Evolutionary conservation across 805 yeast genomes (phyloP).

Genomic region (Teunomyces cretensis): DNA sequence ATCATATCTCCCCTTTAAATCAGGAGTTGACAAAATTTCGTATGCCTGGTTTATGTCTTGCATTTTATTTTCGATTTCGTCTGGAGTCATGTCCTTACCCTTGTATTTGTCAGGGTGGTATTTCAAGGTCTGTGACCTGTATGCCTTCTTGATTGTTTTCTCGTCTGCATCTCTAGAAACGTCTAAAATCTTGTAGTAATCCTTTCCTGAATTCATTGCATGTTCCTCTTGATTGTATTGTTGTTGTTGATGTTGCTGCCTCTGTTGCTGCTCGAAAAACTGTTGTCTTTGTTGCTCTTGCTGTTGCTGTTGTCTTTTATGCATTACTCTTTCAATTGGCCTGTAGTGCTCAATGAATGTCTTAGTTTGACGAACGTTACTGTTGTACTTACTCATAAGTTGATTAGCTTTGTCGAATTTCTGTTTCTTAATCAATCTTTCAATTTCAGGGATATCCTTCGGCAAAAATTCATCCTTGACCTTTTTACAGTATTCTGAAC

Average conservation of each 20-base stretch:
- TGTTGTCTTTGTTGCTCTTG: constrained; percentile 43
- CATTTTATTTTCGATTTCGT: constrained; percentile 78
- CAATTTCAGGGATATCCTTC: constrained; percentile 34
- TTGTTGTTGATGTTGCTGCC: constrained; percentile 45
- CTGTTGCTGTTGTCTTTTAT: constrained; percentile 34
- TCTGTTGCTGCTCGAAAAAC: constrained; percentile 39
- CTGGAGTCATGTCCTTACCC: constrained; percentile 60
- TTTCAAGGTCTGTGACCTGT: constrained; percentile 72
- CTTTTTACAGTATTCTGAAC: constrained; percentile 24
- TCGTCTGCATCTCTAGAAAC: constrained; percentile 66
- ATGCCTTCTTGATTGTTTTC: constrained; percentile 74
- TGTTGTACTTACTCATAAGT: constrained; percentile 31
- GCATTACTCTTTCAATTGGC: constrained; percentile 20
- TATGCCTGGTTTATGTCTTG: constrained; percentile 92
- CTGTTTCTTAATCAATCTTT: constrained; percentile 30
- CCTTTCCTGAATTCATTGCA: constrained; percentile 49
- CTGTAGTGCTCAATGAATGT: constrained; percentile 32
- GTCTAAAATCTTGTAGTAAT: constrained; percentile 78
- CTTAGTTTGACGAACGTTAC: constrained; percentile 39
- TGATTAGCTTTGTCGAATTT: constrained; percentile 40
- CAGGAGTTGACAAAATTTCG: constrained; percentile 73
- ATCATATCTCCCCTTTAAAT: constrained; percentile 66
- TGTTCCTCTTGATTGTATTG: constrained; percentile 31
- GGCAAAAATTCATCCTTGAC: constrained; percentile 36
- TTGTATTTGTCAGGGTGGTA: constrained; percentile 92